Conservation (phyloP, 768 basidiomycete genomes). For the Sarcodon sp. region DNA sequence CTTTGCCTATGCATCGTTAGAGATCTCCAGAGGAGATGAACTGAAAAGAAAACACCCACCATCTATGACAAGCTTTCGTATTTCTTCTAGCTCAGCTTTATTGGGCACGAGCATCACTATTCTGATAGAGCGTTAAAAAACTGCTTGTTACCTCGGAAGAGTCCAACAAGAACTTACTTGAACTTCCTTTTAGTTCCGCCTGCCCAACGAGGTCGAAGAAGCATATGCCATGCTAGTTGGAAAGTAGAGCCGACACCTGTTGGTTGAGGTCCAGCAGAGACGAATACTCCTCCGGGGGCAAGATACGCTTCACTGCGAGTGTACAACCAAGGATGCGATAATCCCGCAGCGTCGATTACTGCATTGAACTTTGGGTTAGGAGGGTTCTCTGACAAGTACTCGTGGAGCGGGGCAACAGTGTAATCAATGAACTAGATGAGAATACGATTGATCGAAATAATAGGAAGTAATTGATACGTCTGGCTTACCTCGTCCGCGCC, state of each 20-base stretch:
- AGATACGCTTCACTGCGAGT: constrained; percentile 38
- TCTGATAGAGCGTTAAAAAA: constrained; percentile 11
- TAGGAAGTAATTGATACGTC: neutral
- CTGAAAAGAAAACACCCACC: constrained; percentile 17
- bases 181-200: constrained; percentile 39
- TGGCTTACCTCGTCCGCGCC: constrained; percentile 53
- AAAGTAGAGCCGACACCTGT: constrained; percentile 18
- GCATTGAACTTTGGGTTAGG: constrained; percentile 41
- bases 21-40: neutral
- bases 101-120: constrained; percentile 19
- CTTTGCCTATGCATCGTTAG: constrained; percentile 21
- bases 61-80: constrained; percentile 21
- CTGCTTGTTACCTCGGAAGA: neutral
- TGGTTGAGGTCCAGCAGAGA: constrained; percentile 38
- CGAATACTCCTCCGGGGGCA: constrained; percentile 35
- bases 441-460: neutral
- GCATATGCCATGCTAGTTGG: constrained; percentile 19
- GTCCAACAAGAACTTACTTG: constrained; percentile 21
- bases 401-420: constrained; percentile 32
- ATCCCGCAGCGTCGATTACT: constrained; percentile 47
- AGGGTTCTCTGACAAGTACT: constrained; percentile 29
- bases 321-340: constrained; percentile 35
- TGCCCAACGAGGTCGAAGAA: constrained; percentile 31
- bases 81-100: constrained; percentile 19
- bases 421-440: constrained; percentile 43